These are phyloP conservation scores for Antitrichia curtipendula DNA, from an alignment of 225 moss, liverwort and hornwort species.

Conservation along the genomic window DNA sequence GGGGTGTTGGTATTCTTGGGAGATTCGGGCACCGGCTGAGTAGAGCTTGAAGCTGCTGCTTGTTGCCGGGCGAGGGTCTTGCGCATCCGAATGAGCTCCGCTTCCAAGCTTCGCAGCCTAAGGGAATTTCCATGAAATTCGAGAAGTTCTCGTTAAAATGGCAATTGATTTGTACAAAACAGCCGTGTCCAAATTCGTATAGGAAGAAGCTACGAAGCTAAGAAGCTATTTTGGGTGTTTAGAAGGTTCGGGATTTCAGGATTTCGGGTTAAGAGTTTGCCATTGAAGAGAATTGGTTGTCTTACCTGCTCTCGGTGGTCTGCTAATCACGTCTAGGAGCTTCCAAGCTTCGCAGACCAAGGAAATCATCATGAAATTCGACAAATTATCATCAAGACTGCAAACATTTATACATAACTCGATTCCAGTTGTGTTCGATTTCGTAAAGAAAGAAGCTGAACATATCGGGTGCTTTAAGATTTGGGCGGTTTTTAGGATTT, in stretches of 20 bases:
- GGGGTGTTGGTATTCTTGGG: background rate
- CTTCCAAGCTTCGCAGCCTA: conserved; percentile 44
- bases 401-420: too few species aligned
- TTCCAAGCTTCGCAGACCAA: conserved; percentile 27
- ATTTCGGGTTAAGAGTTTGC: too few species aligned
- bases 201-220: background rate
- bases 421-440: too few species aligned
- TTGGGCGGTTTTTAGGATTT: background rate
- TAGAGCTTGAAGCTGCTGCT: background rate
- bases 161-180: background rate
- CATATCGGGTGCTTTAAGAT: too few species aligned
- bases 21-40: background rate
- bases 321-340: conserved; percentile 28
- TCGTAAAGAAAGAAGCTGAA: background rate
- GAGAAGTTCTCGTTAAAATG: background rate
- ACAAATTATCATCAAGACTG: background rate
- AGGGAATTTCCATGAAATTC: too few species aligned
- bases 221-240: background rate
- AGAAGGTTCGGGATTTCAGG: too few species aligned
- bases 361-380: background rate
- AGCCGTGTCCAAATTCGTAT: too few species aligned
- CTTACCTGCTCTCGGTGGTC: conserved; percentile 41
- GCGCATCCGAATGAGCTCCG: conserved; percentile 46
- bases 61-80: conserved; percentile 18
- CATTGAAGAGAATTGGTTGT: background rate